Conservation (phyloP, 2,329 filamentous ascomycete genomes). For the Fusarium multiceps region DNA sequence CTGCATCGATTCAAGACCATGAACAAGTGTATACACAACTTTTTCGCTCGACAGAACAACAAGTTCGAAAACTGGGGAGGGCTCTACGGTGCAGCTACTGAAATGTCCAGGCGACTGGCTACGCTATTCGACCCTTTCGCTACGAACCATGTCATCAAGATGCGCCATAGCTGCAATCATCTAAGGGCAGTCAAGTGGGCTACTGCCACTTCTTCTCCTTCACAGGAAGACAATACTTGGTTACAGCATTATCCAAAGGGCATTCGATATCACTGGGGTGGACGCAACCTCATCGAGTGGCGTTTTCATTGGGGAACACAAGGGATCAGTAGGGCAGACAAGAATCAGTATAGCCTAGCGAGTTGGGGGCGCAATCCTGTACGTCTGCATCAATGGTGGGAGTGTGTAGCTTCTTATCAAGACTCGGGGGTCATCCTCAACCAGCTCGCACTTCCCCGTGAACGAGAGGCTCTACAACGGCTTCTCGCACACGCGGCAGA, state of each 20-base stretch:
- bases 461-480: neutral
- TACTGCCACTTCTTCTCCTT: neutral
- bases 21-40: neutral
- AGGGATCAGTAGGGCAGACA: neutral
- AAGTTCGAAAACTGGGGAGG: neutral
- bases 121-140: conserved; percentile 6
- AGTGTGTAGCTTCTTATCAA: neutral
- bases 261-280: conserved; percentile 5
- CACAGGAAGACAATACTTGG: neutral
- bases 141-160: fast-evolving
- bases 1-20: conserved; percentile 29
- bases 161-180: conserved; percentile 3
- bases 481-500: neutral
- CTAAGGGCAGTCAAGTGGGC: conserved; percentile 7
- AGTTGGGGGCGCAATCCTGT: fast-evolving
- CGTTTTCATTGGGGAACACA: neutral
- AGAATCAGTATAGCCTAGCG: fast-evolving
- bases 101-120: neutral
- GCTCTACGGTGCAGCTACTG: neutral
- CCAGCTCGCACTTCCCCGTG: neutral
- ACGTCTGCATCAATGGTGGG: neutral
- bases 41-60: neutral
- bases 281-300: conserved; percentile 2
- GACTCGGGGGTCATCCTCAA: neutral
- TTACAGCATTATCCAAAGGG: conserved; percentile 16